Evolutionary conservation across 2,329 filamentous ascomycete species (phyloP), one percentile per base, ranked within the genome.

Genomic region (Colletotrichum incanum): DNA sequence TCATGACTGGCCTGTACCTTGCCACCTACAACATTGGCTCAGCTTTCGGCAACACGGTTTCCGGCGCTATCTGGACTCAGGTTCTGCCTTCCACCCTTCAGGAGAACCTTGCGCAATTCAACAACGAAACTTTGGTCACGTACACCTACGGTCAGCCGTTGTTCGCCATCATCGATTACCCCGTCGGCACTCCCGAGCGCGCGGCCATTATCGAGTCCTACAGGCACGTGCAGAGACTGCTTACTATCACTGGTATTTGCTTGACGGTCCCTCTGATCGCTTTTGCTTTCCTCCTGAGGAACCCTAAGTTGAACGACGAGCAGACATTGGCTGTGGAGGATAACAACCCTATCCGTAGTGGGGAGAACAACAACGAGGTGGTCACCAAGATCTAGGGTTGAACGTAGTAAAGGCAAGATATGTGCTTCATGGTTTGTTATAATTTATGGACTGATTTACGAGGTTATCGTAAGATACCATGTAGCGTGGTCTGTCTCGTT

Each of bases 11-110:
- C 50, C 79, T 92, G 23, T 92, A 88, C 77, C 86, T 92, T 3
- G 88, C 90, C 20, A 86, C 83, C n/a, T 92, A 92, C 81, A 90
- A 89, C 77, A 84, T 92, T 49, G 90, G 90, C 39, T 89, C 86
- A 6, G 90, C 90, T 0, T 78, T 92, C 1, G 90, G 90, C 28
- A 88, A 88, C 77, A 85, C 88, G 20, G 86, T 92, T 34, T 90
- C 90, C 0, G 90, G 90, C 18, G 88, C 89, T 26, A 86, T 92
- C 73, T 92, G 90, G 90, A 88, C 87, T 0, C 89, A 92, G 76
- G 80, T 86, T 2, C 82, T 92, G 55, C 89, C 87, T 1, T 68
- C 72, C 0, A 77, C 84, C 50, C 84, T 92, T 3, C 75, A 76
- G 7, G 65, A 76, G 3, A 67, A 75, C 65, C 61, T 78, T 2